A percentile compares a stretch with the other conserved stretches of the same genome.
Evolutionary conservation across 257 asterid species (phyloP).

Genomic region (Apocynum venetum): DNA sequence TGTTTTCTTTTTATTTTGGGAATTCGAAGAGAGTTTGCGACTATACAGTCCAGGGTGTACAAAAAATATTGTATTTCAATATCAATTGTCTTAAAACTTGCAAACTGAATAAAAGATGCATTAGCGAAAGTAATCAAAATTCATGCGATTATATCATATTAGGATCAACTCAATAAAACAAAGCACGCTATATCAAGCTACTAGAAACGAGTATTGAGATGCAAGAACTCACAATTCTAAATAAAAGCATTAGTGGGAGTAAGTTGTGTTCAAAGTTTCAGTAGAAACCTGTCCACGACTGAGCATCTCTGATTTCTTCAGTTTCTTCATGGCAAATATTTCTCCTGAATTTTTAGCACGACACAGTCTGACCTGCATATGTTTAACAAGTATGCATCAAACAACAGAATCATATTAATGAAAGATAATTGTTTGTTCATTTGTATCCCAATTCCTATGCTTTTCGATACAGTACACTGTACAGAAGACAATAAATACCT

Average conservation of each 20-base stretch:
- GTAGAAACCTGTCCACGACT: slow-evolving; percentile 90
- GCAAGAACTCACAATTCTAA: not conserved
- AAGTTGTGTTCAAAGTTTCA: slow-evolving; percentile 4
- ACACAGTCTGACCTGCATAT: slow-evolving; percentile 85
- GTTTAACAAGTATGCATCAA: slow-evolving; percentile 15
- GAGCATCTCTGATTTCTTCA: slow-evolving; percentile 94
- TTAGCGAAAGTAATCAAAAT: not conserved
- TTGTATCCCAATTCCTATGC: no score
- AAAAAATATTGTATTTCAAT: not conserved
- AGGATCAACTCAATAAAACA: not conserved
- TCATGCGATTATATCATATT: not conserved
- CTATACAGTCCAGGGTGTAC: not conserved
- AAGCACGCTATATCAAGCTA: not conserved
- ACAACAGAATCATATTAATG: not conserved
- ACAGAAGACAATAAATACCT: not conserved
- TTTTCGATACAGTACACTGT: not conserved
- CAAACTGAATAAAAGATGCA: not conserved
- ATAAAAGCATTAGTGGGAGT: not conserved
- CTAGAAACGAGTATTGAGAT: not conserved
- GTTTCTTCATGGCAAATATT: slow-evolving; percentile 89
- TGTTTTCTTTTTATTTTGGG: not conserved
- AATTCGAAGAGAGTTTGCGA: not conserved
- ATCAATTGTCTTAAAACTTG: not conserved
- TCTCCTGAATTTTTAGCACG: slow-evolving; percentile 86
- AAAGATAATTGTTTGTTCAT: not conserved